These are phyloP conservation scores for Coprinellus micaceus DNA, from an alignment of 768 basidiomycete genomes.

Conservation along the genomic window DNA sequence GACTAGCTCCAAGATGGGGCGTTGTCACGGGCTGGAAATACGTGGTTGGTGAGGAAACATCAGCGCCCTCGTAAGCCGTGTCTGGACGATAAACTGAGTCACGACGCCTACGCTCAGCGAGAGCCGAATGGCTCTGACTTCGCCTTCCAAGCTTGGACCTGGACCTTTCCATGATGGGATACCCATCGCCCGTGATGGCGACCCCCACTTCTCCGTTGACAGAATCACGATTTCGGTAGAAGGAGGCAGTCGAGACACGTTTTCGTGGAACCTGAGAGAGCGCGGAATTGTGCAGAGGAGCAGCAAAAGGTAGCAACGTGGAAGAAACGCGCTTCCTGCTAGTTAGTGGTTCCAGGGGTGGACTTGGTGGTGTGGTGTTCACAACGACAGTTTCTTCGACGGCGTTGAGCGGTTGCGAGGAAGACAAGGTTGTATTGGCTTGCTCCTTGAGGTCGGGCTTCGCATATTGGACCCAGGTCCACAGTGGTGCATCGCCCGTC, in stretches of 20 bases:
- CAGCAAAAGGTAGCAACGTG: background rate
- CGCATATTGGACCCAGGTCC: constrained; percentile 57
- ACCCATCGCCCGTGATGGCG: constrained; percentile 41
- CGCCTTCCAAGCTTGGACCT: constrained; percentile 28
- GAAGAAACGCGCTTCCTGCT: constrained; percentile 4
- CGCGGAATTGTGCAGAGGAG: background rate
- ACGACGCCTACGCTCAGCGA: constrained; percentile 27
- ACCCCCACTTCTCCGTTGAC: constrained; percentile 34
- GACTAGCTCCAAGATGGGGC: constrained; percentile 22
- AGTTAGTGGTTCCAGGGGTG: too few species aligned
- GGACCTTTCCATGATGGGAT: constrained; percentile 35
- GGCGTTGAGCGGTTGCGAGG: constrained; percentile 14
- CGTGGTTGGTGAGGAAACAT: constrained; percentile 40
- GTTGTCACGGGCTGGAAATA: constrained; percentile 24
- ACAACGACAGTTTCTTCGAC: constrained; percentile 15
- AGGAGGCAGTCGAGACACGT: constrained; percentile 41
- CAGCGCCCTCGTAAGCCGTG: constrained; percentile 52
- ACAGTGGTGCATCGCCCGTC: constrained; percentile 41
- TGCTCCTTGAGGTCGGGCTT: constrained; percentile 26
- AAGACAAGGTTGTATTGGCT: constrained; percentile 8
- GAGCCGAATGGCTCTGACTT: constrained; percentile 21
- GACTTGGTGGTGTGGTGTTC: too few species aligned
- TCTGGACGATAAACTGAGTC: constrained; percentile 26
- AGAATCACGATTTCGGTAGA: constrained; percentile 39
- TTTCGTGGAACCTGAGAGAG: constrained; percentile 2